Evolutionary conservation across 176 grass and related monocot species (phyloP).

Genomic region (Coix lacrymajobi): DNA sequence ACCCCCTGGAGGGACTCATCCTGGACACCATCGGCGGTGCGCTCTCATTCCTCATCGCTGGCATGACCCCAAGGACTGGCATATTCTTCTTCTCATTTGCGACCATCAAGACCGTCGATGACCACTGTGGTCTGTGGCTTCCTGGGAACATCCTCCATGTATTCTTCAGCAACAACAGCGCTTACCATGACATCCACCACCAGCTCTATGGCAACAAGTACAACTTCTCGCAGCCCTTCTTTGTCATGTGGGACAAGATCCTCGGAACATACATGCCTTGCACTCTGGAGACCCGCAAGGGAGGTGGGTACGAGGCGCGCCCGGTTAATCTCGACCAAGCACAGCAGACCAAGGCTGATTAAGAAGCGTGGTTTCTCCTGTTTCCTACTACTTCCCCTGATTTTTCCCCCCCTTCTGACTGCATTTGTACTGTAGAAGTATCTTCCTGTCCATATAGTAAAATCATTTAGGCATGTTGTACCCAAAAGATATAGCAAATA

Average conservation of each 20-base stretch:
- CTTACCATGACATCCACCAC: conserved; percentile 75
- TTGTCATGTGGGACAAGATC: conserved; percentile 72
- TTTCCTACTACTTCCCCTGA: conserved; percentile 15
- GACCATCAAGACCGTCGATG: conserved; percentile 65
- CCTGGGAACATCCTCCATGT: conserved; percentile 55
- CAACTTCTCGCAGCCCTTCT: conserved; percentile 72
- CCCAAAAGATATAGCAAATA: conserved; percentile 50
- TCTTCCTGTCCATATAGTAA: conserved; percentile 47
- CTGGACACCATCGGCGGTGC: conserved; percentile 56
- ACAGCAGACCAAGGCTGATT: conserved; percentile 35
- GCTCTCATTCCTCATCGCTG: conserved; percentile 41
- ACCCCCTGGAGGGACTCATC: conserved; percentile 63
- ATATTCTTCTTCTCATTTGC: conserved; percentile 76
- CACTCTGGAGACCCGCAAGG: conserved; percentile 55
- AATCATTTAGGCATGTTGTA: conserved; percentile 27
- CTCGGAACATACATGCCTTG: conserved; percentile 67
- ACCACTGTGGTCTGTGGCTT: conserved; percentile 64
- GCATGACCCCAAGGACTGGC: conserved; percentile 50
- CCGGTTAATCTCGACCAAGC: conserved; percentile 36
- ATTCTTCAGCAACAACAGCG: conserved; percentile 64
- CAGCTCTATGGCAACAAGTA: conserved; percentile 72
- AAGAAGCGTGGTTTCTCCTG: neutral
- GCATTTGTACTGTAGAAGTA: conserved; percentile 24
- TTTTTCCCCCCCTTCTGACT: conserved; percentile 24
- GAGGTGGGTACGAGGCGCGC: conserved; percentile 52